Base-by-base conservation (phyloP, 192 early-diverging fungal species). In the Helicostylum pulchrum region DNA sequence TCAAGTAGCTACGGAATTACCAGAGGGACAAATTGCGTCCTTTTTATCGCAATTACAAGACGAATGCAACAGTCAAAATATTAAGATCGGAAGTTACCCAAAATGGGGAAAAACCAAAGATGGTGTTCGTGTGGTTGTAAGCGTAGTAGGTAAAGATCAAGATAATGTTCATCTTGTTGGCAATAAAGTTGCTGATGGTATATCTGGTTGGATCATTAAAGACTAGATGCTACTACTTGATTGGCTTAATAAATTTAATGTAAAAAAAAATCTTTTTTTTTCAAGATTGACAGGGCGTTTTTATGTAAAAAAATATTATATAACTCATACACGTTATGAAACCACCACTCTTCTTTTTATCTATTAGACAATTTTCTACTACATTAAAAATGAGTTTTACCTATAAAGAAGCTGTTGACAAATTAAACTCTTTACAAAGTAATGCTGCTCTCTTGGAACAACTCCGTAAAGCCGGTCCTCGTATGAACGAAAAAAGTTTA, bases 391-490 rank as follows among this genome's bases (percentile, higher is more conserved):
- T 67, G 66, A 21, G 49, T 8, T 65, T 60, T 46, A 60, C 56
- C 6, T 67, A 61, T 23, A 58, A 59, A 60, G 66, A 83, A 20
- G 92, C 94, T 7, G 83, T 97, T 59, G 70, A 85, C 14, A 78
- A 84, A 62, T 80, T 99, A 61, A 96, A 95, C 77, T 69, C 78
- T 34, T 77, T 92, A 34, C 94, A 99, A 76, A 93, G 88, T 26
- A 99, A 94, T 81, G 87, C 91, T 62, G 77, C 85, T 17, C 71
- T 85, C 26, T 75, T 98, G 8, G 86, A 90, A 47, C 73, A 81
- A 49, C 67, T 94, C 21, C 80, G 88, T 44, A 87, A 89, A 55
- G 80, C 85, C n/a, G 86, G 84, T 42, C 79, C 83, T 45, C 61
- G 68, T 30, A 70, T 85, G 51, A 87, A 90, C 70, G 74, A 78